phyloP scores from a whole-genome alignment of 116 monocot species.

The Dioscorea cayenensis region DNA sequence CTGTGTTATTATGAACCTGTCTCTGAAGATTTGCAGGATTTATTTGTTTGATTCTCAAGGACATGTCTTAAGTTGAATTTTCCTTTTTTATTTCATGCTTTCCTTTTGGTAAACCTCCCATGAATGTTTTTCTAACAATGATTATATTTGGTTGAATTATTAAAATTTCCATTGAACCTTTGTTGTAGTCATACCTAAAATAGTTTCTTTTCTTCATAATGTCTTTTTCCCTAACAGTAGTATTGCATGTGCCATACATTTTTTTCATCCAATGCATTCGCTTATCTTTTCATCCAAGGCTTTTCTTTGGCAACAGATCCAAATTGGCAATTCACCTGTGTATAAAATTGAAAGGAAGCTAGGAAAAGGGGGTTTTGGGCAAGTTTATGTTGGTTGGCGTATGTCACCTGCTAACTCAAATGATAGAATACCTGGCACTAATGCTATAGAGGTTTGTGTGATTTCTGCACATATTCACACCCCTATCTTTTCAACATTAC shows the following conservation, averaged over 20 bases:
- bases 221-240: background rate
- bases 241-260: background rate
- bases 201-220: too few relatives aligned
- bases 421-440: slow-evolving; percentile 40
- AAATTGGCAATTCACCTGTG: slow-evolving; percentile 58
- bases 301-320: slow-evolving; percentile 40
- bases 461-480: background rate
- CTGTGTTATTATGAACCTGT: too few relatives aligned
- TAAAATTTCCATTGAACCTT: too few relatives aligned
- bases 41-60: too few relatives aligned
- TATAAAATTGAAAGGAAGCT: slow-evolving; percentile 79
- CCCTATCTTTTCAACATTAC: background rate
- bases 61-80: too few relatives aligned
- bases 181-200: too few relatives aligned
- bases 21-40: too few relatives aligned
- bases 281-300: background rate
- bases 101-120: too few relatives aligned
- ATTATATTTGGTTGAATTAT: too few relatives aligned
- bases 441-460: slow-evolving; percentile 55
- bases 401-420: slow-evolving; percentile 35
- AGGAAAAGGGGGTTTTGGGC: slow-evolving; percentile 94
- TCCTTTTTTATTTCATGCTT: too few relatives aligned
- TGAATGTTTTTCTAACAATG: too few relatives aligned
- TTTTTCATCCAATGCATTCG: too few relatives aligned
- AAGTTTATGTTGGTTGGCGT: slow-evolving; percentile 83